A percentile compares a stretch with the other conserved stretches of the same genome.
Conservation (phyloP, 352 stramenopile species). For the Pythium myriotylum region DNA sequence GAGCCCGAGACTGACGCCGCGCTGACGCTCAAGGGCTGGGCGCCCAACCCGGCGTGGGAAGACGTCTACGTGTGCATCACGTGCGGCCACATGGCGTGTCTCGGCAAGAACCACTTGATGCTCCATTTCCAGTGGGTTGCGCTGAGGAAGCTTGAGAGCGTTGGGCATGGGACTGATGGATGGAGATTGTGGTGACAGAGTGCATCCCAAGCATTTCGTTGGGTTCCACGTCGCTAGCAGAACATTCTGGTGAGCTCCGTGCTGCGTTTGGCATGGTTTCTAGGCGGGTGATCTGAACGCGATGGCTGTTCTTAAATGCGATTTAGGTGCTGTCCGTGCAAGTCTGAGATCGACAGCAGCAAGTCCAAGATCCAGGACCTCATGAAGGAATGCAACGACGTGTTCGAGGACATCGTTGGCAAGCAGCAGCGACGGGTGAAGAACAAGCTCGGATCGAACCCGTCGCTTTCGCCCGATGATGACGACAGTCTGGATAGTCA, state of each 20-base stretch:
- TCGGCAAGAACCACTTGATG: constrained; percentile 52
- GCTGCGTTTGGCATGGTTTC: not conserved
- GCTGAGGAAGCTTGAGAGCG: too few relatives aligned
- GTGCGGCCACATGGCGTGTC: constrained; percentile 64
- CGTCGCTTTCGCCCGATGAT: not conserved
- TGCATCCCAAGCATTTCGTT: constrained; percentile 64
- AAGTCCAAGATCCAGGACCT: constrained; percentile 45
- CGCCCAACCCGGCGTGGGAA: constrained; percentile 31
- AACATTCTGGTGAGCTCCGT: constrained; percentile 53
- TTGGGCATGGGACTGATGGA: too few relatives aligned
- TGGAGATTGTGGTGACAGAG: constrained; percentile 21
- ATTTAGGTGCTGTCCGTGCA: constrained; percentile 44
- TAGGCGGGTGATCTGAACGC: constrained; percentile 1
- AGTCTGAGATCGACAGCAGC: constrained; percentile 41
- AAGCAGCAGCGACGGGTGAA: constrained; percentile 52
- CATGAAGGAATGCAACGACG: constrained; percentile 38
- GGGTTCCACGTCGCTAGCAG: constrained; percentile 47
- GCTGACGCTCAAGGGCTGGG: constrained; percentile 36
- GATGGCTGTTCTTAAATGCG: too few relatives aligned
- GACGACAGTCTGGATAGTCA: constrained; percentile 10
- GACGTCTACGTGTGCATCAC: constrained; percentile 60
- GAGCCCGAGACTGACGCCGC: not conserved
- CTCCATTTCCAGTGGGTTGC: constrained; percentile 51
- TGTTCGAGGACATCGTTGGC: constrained; percentile 49
- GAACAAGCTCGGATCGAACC: not conserved